Base-by-base conservation (phyloP, 2,329 filamentous ascomycete genomes). In the Lasiodiplodia citricola region DNA sequence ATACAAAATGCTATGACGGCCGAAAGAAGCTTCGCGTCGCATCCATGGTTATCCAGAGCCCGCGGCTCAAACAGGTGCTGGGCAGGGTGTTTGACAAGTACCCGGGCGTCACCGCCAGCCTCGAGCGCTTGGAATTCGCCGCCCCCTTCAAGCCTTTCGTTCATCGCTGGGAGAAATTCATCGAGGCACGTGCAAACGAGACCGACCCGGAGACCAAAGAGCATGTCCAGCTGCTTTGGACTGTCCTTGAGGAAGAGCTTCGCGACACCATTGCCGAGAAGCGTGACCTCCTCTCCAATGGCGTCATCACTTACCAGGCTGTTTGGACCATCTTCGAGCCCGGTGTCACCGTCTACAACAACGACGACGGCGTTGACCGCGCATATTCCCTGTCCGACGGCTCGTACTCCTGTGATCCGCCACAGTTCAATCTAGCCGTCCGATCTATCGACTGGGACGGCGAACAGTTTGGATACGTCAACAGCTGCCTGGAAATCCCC, bases 111-210 rank as follows among this genome's bases (percentile, higher is more conserved):
- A 76, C 73, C 11, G 74, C 76, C 14, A 73, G 72, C 47, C 71
- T 80, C 37, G 74, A 77, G 63, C 70, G 74, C 16, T 69, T 80
- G 25, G 75, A 73, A 4, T 79, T 80, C 68, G 71, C 71, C 1
- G 72, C 70, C 8, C 79, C 79, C 4, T 80, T 81, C 67, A 71
- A 75, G n/a, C 74, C 75, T 4, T 80, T 81, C 70, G 74, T 79
- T 41, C 75, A 80, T 70, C 74, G 79, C 14, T 80, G 78, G 78
- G 70, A 71, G 16, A 69, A 69, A 23, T 75, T 79, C 63, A 70
- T 73, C 23, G 71, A 75, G 51, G 72, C 71, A 4, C 68, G 73
- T 8, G 68, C 75, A 37, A 69, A 69, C n/a, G 71, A 71, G 10
- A 69, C 75, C 4, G 80, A 80, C 58, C 73, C 74, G 7, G 71